Conservation (phyloP, 1,284 basidiomycete species). For the Cryptococcus neoformans region DNA sequence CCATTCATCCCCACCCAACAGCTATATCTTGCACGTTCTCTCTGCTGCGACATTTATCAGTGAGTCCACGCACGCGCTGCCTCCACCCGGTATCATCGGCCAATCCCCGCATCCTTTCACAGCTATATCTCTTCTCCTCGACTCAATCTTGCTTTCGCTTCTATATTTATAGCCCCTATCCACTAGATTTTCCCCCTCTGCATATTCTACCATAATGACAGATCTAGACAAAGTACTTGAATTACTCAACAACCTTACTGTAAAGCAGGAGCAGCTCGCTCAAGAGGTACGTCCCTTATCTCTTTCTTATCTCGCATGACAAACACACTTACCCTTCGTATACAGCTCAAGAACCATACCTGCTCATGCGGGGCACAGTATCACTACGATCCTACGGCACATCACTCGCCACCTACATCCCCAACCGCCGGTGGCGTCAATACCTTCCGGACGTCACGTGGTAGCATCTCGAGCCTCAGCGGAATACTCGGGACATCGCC, state of each 20-base stretch:
- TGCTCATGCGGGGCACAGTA: slow-evolving; percentile 3
- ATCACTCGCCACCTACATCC: slow-evolving; percentile 9
- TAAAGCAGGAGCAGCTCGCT: slow-evolving; percentile 37
- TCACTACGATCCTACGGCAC: background rate
- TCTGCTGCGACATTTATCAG: too few species aligned
- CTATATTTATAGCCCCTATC: background rate
- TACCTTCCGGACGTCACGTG: slow-evolving; percentile 16
- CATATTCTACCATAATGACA: slow-evolving; percentile 8
- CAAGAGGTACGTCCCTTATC: slow-evolving; percentile 24
- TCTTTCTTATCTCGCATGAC: background rate
- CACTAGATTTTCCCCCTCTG: background rate
- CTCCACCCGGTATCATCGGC: too few species aligned
- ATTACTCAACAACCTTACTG: slow-evolving; percentile 30
- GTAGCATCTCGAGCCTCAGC: background rate
- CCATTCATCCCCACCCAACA: too few species aligned
- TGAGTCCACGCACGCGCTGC: too few species aligned
- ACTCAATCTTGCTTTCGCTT: background rate
- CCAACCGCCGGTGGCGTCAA: slow-evolving; percentile 24
- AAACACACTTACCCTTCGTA: background rate
- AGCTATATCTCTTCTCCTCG: too few species aligned
- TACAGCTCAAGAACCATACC: slow-evolving; percentile 4
- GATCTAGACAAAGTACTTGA: slow-evolving; percentile 32
- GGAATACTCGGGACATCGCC: too few species aligned
- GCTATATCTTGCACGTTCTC: too few species aligned
- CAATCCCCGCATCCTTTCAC: too few species aligned